These are phyloP conservation scores for Solanum rostratum DNA, from an alignment of 257 asterid genomes.

Conservation along the genomic window DNA sequence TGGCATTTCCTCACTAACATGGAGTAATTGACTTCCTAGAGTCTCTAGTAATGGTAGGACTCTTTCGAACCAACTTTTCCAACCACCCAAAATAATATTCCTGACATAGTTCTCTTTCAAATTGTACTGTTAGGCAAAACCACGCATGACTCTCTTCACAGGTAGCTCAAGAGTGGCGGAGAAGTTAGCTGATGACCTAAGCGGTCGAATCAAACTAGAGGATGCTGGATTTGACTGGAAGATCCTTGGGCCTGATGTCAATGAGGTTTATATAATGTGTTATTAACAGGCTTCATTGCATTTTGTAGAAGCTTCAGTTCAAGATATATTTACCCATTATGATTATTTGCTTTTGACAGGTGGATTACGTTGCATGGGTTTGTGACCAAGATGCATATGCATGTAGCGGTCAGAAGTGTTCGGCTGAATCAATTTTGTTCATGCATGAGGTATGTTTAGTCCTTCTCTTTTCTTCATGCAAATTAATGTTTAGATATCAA, in stretches of 20 bases:
- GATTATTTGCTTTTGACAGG: conserved; percentile 26
- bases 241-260: conserved; percentile 93
- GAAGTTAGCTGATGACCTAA: conserved; percentile 69
- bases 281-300: background rate
- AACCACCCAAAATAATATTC: background rate
- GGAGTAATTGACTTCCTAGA: background rate
- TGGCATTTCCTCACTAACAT: background rate
- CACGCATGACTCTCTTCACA: conserved; percentile 95
- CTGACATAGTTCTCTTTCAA: background rate
- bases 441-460: conserved; percentile 56
- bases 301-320: background rate
- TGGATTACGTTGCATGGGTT: conserved; percentile 90
- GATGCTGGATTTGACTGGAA: conserved; percentile 99
- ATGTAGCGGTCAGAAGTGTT: conserved; percentile 96
- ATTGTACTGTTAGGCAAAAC: conserved; percentile 52
- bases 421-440: conserved; percentile 83
- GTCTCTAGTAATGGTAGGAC: background rate
- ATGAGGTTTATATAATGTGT: conserved; percentile 35
- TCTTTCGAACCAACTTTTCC: background rate
- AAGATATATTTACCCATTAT: background rate
- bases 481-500: background rate
- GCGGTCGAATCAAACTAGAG: conserved; percentile 75
- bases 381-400: conserved; percentile 99
- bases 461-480: background rate
- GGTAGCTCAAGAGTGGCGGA: conserved; percentile 95